A percentile compares a stretch with the other conserved stretches of the same genome.
These are phyloP conservation scores for Gossypium trilobum DNA, from an alignment of 441 rosid species.

Conservation along the genomic window DNA sequence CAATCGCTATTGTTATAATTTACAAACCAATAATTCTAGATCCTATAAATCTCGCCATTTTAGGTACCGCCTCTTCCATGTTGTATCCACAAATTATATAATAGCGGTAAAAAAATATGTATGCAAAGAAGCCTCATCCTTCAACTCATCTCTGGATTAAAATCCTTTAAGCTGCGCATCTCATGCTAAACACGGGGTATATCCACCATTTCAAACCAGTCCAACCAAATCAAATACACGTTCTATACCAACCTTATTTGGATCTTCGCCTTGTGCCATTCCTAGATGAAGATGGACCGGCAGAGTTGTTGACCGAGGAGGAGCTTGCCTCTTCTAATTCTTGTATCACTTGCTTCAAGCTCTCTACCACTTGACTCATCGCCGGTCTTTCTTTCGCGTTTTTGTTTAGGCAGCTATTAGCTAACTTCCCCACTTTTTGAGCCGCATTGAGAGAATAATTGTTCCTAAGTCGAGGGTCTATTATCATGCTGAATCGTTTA, in stretches of 20 bases:
- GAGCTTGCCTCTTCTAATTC: constrained; percentile 26
- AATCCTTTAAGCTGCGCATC: background rate
- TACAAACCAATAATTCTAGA: constrained; percentile 1
- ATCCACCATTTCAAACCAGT: constrained; percentile 3
- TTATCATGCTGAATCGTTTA: constrained; percentile 41
- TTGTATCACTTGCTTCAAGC: constrained; percentile 27
- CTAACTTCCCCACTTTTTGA: constrained; percentile 33
- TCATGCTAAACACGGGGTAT: background rate
- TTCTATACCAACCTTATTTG: constrained; percentile 14
- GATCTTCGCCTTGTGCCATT: constrained; percentile 9
- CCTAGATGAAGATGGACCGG: constrained; percentile 24
- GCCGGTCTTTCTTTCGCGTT: constrained; percentile 37
- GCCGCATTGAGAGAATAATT: constrained; percentile 28
- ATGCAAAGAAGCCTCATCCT: background rate
- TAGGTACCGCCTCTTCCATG: background rate
- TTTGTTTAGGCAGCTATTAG: constrained; percentile 42
- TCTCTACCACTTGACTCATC: constrained; percentile 33
- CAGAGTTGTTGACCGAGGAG: background rate
- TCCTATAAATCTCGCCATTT: background rate
- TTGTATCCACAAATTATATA: background rate
- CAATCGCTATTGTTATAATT: background rate
- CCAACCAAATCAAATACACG: constrained; percentile 1
- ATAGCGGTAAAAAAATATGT: background rate
- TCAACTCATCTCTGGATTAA: background rate
- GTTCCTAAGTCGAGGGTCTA: constrained; percentile 35